Evolutionary conservation across 805 yeast genomes (phyloP), one percentile per base, ranked within the genome.

Genomic region (Zygoascus bituminiphila): DNA sequence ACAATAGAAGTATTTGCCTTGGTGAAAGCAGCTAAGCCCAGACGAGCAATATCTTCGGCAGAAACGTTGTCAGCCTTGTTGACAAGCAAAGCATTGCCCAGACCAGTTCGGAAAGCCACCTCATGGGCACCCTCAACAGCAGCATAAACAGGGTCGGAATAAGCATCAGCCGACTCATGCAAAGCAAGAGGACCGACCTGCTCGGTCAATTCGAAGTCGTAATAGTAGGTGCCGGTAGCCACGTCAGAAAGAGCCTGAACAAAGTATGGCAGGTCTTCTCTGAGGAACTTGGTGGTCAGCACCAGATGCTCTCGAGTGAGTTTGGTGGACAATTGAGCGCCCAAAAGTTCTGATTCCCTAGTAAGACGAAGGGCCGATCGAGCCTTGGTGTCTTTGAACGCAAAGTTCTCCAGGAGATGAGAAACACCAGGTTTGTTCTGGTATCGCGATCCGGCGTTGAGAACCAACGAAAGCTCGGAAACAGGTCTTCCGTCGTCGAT

Each of bases 281-380:
- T 81, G 69, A 91, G 77, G 74, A 93, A 93, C 59, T 77, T 75
- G 51, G 98, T 82, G 57, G 78, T 76, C 62, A 91, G 77, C 53
- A 85, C 78, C 55, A 93, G 78, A 60, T 82, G 74, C 66, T 93
- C 98, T 74, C 96, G 84, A 67, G 85, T 80, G 59, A 88, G 82
- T 49, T 64, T 61, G 41, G 95, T 73, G 44, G 76, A 63, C 68
- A 88, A 78, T 52, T 69, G 70, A 65, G 96, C 98, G 58, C 98
- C 98, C 56, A 91, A 75, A 56, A 93, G 78, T 73, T 91, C 98
- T 45, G 89, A 73, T 73, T 93, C 98, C 71, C 98, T 85, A 63
- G 88, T 84, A 62, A 89, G 75, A 74, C 98, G 85, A 65, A 93
- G 76, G 21, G 93, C 96, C 17, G 96, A 84, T 68, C 88, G 87